Evolutionary conservation across 192 early-diverging fungal genomes (phyloP).

Genomic region (Physocladia obscura): DNA sequence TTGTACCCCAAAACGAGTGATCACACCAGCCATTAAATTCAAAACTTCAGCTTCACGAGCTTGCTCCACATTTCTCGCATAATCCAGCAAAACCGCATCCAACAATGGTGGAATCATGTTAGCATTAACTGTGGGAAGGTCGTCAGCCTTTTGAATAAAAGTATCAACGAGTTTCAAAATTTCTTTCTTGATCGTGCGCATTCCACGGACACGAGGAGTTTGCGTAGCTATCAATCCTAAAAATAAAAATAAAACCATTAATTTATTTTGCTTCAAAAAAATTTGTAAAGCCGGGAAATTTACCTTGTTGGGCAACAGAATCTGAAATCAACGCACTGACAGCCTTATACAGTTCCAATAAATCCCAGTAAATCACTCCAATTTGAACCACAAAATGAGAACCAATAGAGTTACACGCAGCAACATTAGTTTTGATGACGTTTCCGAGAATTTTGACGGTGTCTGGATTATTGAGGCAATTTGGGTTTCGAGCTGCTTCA

Average conservation of each 20-base stretch:
- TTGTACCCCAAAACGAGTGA: constrained; percentile 72
- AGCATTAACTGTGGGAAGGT: constrained; percentile 70
- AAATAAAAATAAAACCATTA: too few species aligned
- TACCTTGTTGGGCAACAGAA: constrained; percentile 69
- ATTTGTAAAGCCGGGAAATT: not conserved
- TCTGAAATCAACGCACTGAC: constrained; percentile 83
- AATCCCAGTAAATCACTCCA: constrained; percentile 83
- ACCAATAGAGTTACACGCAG: constrained; percentile 87
- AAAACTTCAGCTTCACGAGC: constrained; percentile 96
- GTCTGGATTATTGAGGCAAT: constrained; percentile 73
- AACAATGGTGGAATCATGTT: constrained; percentile 90
- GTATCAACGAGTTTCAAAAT: constrained; percentile 88
- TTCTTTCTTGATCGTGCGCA: constrained; percentile 97
- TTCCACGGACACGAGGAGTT: constrained; percentile 83
- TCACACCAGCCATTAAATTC: constrained; percentile 86
- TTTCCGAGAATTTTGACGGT: constrained; percentile 85
- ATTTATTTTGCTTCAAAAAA: not conserved
- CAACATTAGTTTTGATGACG: constrained; percentile 93
- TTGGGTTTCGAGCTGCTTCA: constrained; percentile 65
- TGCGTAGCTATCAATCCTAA: constrained; percentile 80
- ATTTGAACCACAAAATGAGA: constrained; percentile 86
- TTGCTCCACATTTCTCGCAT: constrained; percentile 79
- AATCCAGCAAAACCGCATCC: constrained; percentile 86
- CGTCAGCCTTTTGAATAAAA: constrained; percentile 86
- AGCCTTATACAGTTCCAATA: constrained; percentile 89